Evolutionary conservation across 768 basidiomycete species (phyloP), one percentile per base, ranked within the genome.

Genomic region (Pilatotrama ljubarskyi): DNA sequence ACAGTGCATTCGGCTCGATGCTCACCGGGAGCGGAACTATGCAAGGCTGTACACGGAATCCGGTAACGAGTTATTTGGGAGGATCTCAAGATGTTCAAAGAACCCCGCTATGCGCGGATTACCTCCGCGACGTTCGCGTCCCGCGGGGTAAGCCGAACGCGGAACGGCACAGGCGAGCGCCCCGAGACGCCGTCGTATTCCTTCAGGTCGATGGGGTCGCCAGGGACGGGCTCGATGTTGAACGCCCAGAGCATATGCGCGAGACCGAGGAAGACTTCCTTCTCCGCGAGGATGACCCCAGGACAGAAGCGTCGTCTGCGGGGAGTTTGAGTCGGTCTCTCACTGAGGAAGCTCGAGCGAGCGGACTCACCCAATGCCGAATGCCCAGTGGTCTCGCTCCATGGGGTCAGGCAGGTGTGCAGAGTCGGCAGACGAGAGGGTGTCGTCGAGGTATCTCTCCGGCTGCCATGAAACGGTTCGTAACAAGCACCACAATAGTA

Each of bases 371-470:
- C 80, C 81, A 1, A 69, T 79, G 15, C 81, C 81, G 52, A 80
- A 82, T 67, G 75, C 74, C 81, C 81, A 82, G 55, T 82, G 78
- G 59, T 82, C 81, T 37, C 80, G 75, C 51, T 82, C 71, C 61
- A 72, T 71, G 8, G 78, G 71, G 59, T 82, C 71, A 1, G 73
- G 44, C 22, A 77, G 66, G 38, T 79, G 78, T 15, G 78, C 77
- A 2, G 79, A 80, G 54, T 81, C 79, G 1, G 77, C 75, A 18
- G 74, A 74, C 17, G 72, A 68, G 9, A 71, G 71, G 0, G 61
- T 58, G 58, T 82, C 78, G 20, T 71, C 67, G 35, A 81, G 58
- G 65, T 77, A 82, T 2, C 81, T 73, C 11, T 82, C 78, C n/a
- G 81, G 80, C 71, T 79, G 71, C n/a, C n/a, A n/a, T n/a, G n/a